Evolutionary conservation across 108 stramenopile species (phyloP), one percentile per base, ranked within the genome.

Genomic region (Pseudonitzschia delicatissima): DNA sequence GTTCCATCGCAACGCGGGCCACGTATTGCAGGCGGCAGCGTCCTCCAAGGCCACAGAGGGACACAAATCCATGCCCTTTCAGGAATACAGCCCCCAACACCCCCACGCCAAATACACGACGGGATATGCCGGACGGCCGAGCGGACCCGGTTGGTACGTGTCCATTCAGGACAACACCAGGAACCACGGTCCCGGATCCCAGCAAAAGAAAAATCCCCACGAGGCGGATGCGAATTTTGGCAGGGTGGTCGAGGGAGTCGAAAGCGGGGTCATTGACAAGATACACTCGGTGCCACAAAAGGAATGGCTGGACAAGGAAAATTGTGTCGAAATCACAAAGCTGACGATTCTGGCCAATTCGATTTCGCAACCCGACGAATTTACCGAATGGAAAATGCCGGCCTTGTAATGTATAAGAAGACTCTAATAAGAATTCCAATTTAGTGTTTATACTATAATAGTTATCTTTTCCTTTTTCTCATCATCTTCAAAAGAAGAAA

Each of bases 161-260:
- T 74, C 67, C 42, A 92, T 89, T 42, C 23, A 63, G 52, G 74
- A 95, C 72, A 95, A 93, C 63, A 69, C 81, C n/a, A 25, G 58
- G 18, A 87, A 86, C 65, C 94, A 95, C 61, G 94, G 91, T 28
- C 91, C 88, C 1, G 91, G 91, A 44, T 73, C 76, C 7, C 91
- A 92, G 60, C 91, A 92, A 67, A 63, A 82, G n/a, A 53, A 82
- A 9, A 91, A 92, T 66, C 91, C 91, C 9, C 79, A 92, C 48
- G 96, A 97, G 77, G 95, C 96, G 21, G 95, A 97, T 80, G 65
- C 86, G 60, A 77, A 83, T 49, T 95, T 97, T 67, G 96, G 93
- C 20, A 85, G 58, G 34, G 80, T 93, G 4, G 77, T 92, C 23
- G 39, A 61, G 39, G 39, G 39, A 3, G 21, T 40, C 0, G 21